phyloP scores from a whole-genome alignment of 768 basidiomycete genomes.

The Calvatia gigantea region DNA sequence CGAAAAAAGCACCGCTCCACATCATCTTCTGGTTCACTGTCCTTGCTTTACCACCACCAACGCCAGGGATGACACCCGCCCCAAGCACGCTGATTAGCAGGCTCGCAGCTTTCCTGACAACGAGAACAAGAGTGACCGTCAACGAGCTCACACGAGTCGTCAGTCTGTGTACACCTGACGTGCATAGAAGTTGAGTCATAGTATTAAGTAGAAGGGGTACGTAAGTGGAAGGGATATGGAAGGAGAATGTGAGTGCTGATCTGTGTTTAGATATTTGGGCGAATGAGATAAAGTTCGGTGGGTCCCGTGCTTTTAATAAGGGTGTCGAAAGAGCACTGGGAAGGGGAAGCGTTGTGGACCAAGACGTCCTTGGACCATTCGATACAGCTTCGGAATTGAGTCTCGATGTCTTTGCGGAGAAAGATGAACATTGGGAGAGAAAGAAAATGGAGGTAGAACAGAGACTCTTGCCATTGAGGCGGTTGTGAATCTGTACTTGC shows the following conservation, averaged over 20 bases:
- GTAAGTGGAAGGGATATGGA: constrained; percentile 57
- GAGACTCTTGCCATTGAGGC: constrained; percentile 73
- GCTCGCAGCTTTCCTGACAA: constrained; percentile 78
- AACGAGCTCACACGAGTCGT: constrained; percentile 73
- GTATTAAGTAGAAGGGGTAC: constrained; percentile 73
- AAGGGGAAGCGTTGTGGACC: constrained; percentile 23
- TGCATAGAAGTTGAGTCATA: constrained; percentile 79
- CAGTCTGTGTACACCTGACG: constrained; percentile 82
- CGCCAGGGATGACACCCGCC: constrained; percentile 23
- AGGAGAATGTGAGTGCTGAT: constrained; percentile 15
- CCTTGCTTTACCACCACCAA: constrained; percentile 13
- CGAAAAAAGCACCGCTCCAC: constrained; percentile 67
- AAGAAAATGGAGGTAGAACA: constrained; percentile 89
- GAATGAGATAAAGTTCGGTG: constrained; percentile 32
- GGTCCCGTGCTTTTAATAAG: constrained; percentile 6
- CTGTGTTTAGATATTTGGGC: constrained; percentile 29
- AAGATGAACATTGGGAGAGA: constrained; percentile 75
- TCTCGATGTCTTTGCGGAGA: constrained; percentile 46
- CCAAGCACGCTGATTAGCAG: constrained; percentile 67
- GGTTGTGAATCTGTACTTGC: constrained; percentile 11
- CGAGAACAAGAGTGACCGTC: constrained; percentile 76
- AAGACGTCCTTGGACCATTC: constrained; percentile 36
- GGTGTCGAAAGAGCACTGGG: constrained; percentile 6
- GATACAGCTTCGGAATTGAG: constrained; percentile 44
- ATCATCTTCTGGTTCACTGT: constrained; percentile 40